Percentiles rank a stretch among this genome's conserved stretches.
phyloP scores from a whole-genome alignment of 164 flowering plant species.

The Malania oleifera region DNA sequence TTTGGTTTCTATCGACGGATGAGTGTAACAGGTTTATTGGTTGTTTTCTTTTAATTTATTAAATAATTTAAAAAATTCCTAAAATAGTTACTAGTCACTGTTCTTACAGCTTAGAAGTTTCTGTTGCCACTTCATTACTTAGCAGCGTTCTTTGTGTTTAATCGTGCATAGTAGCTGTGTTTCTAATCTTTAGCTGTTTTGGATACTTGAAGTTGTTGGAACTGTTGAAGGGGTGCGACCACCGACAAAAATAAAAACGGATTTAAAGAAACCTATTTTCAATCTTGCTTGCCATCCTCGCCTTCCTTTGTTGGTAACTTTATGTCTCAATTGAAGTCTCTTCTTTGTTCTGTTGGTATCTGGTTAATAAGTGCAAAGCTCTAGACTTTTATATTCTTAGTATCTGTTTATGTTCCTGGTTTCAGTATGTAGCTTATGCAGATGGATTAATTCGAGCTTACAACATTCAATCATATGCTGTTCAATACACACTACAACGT shows the following conservation, averaged over 20 bases:
- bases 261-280: slow-evolving; percentile 90
- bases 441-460: slow-evolving; percentile 96
- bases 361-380: neutral
- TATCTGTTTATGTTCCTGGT: slow-evolving; percentile 6
- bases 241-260: slow-evolving; percentile 97
- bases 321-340: neutral
- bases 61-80: neutral
- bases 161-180: slow-evolving; percentile 4
- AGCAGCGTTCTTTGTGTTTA: neutral
- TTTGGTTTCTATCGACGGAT: slow-evolving; percentile 91
- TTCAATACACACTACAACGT: slow-evolving; percentile 92
- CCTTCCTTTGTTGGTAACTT: slow-evolving; percentile 79
- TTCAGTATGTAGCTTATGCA: slow-evolving; percentile 96
- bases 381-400: neutral
- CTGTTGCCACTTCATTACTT: neutral
- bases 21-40: slow-evolving; percentile 89
- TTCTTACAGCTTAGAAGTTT: neutral
- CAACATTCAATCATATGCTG: slow-evolving; percentile 92
- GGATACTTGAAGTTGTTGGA: slow-evolving; percentile 77
- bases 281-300: slow-evolving; percentile 99
- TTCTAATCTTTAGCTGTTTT: slow-evolving; percentile 18
- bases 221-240: slow-evolving; percentile 94
- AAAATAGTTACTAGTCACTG: neutral
- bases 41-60: slow-evolving; percentile 1
- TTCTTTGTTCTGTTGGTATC: neutral